Evolutionary conservation across 2,329 filamentous ascomycete species (phyloP), one percentile per base, ranked within the genome.

Genomic region (Sarocladium oryzae): DNA sequence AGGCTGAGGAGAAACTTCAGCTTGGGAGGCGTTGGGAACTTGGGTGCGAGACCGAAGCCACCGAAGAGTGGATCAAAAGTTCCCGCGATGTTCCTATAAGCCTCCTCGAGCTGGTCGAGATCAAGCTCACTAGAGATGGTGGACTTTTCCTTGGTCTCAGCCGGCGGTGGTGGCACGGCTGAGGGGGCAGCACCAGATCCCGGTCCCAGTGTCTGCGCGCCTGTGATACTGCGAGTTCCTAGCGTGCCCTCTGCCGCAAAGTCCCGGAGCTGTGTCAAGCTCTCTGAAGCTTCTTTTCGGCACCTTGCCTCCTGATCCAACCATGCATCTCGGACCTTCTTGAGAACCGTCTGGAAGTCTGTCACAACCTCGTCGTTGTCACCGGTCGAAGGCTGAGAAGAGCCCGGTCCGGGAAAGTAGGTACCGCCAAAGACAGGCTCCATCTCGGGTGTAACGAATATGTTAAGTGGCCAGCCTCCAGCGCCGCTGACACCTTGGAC

Each of bases 381-480:
- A 1, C 74, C 71, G 9, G 53, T 56, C 2, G 60, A 53, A 21
- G 64, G 64, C n/a, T 64, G 62, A 36, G 63, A 56, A 4, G 82
- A 80, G 46, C 82, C 84, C 0, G 90, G 88, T 1, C 88, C 88
- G 3, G 91, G 89, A 88, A 90, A 97, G 68, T 96, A 97, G 8
- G 92, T 96, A 21, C 92, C 92, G 33, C 93, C 93, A 68, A 96
- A 97, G 9, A 99, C 87, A 1, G 93, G 93, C 62, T 96, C 86
- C 23, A 97, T 78, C 58, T 95, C 85, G 1, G 93, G 90, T 0
- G 93, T 99, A 26, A 97, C 78, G 65, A 99, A 97, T n/a, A 96
- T 85, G 63, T 96, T 97, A 54, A 97, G 72, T 1, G 93, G 93
- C 91, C 93, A 97, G 35, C 93, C 93, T 9, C 90, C 92, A 2